Percentiles rank a stretch among this genome's conserved stretches.
These are phyloP conservation scores for Penicillium aurantiogriseum DNA, from an alignment of 2,329 filamentous ascomycete species.

Conservation along the genomic window DNA sequence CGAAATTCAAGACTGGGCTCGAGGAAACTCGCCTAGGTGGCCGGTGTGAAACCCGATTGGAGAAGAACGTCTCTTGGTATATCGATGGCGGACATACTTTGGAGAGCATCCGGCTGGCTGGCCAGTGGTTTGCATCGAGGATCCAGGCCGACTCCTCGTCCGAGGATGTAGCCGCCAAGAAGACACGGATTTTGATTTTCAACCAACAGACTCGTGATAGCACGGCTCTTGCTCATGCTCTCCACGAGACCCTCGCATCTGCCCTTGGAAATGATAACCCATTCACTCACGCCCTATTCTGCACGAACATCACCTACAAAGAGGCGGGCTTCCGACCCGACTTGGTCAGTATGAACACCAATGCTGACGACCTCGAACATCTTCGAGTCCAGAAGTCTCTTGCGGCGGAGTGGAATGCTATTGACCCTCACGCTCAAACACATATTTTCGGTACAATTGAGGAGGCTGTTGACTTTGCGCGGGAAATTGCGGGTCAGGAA, in stretches of 20 bases:
- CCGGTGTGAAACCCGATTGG: conserved; percentile 68
- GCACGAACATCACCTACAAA: conserved; percentile 70
- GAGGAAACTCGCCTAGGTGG: conserved; percentile 68
- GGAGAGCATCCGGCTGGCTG: conserved; percentile 76
- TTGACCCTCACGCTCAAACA: conserved; percentile 54
- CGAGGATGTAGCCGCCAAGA: conserved; percentile 28
- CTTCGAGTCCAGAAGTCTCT: conserved; percentile 67
- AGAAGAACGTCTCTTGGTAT: conserved; percentile 66
- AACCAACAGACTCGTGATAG: conserved; percentile 89
- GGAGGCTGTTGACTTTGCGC: conserved; percentile 63
- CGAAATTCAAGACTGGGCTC: conserved; percentile 64
- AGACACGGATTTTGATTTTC: conserved; percentile 70
- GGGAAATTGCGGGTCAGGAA: conserved; percentile 43
- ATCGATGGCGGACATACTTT: conserved; percentile 86
- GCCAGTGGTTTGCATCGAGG: conserved; percentile 68
- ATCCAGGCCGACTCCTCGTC: conserved; percentile 40
- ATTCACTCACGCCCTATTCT: conserved; percentile 77
- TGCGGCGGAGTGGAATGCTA: conserved; percentile 58
- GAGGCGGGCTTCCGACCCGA: conserved; percentile 62
- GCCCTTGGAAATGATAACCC: conserved; percentile 41
- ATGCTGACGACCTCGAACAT: conserved; percentile 56
- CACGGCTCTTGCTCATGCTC: conserved; percentile 58
- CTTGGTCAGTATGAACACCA: conserved; percentile 61
- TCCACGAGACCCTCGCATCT: conserved; percentile 58
- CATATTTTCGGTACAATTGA: conserved; percentile 65